phyloP scores from a whole-genome alignment of 345 rosid species.

The Salix viminalis region DNA sequence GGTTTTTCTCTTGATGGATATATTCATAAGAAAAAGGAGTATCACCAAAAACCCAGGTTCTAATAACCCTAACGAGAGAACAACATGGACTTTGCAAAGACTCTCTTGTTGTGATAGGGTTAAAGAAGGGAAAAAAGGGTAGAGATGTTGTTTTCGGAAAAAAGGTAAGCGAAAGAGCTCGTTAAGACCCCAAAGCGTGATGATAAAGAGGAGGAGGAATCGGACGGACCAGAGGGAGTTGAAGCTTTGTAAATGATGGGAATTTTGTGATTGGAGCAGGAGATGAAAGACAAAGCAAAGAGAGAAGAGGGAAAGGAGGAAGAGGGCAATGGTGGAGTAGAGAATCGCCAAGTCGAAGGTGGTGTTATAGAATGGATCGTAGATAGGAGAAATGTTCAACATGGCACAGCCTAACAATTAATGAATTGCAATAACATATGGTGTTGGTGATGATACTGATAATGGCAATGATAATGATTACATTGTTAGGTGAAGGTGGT shows the following conservation, averaged over 20 bases:
- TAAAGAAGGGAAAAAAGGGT: constrained; percentile 15
- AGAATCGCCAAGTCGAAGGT: constrained; percentile 38
- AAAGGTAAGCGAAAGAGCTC: constrained; percentile 46
- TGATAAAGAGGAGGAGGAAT: constrained; percentile 44
- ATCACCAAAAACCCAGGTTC: constrained; percentile 58
- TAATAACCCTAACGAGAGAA: constrained; percentile 53
- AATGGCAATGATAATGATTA: neutral
- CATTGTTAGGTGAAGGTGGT: neutral
- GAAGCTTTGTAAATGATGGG: constrained; percentile 39
- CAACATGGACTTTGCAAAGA: constrained; percentile 42
- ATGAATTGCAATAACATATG: neutral
- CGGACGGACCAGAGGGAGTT: constrained; percentile 65
- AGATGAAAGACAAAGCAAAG: constrained; percentile 43
- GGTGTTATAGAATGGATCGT: constrained; percentile 23
- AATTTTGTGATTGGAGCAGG: constrained; percentile 36
- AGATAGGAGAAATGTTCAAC: constrained; percentile 16
- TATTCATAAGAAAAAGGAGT: constrained; percentile 49
- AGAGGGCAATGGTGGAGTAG: constrained; percentile 26
- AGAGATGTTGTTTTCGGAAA: constrained; percentile 23
- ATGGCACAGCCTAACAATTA: constrained; percentile 10
- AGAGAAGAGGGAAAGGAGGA: constrained; percentile 45
- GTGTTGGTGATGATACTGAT: constrained; percentile 3
- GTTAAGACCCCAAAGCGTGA: constrained; percentile 41
- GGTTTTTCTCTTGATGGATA: constrained; percentile 40
- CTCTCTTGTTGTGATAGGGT: constrained; percentile 19